Evolutionary conservation across 2,329 filamentous ascomycete species (phyloP), one percentile per base, ranked within the genome.

Genomic region (Colletotrichum somersetense): DNA sequence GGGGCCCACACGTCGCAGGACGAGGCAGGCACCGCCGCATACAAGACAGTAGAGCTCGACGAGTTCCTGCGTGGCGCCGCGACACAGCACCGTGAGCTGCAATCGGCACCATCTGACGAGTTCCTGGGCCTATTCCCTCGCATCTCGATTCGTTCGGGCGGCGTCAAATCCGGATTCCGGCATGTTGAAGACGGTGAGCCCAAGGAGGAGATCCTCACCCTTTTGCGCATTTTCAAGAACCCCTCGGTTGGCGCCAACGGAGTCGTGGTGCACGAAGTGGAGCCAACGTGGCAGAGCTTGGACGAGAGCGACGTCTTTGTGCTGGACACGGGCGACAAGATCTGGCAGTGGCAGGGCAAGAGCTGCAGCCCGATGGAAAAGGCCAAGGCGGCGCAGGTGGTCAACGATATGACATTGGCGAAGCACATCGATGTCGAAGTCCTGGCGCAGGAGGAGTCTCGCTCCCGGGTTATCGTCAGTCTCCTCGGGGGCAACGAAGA

Each of bases 41-140:
- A 93, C 82, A 93, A 92, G 83, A 91, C 91, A 0, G 90, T 92
- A 33, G 91, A 92, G 79, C 83, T 93, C 20, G 91, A 92, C 75
- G 90, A 92, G 79, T 92, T 91, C 76, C 79, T 93, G 62, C 82
- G 85, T 52, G 90, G 91, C 2, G 81, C 84, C 0, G 91, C 91
- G 0, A 89, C 85, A 2, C 91, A 92, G 81, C 87, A 92, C 77
- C 88, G 91, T 56, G 91, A 93, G 80, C 81, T 90, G 1, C 90
- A 92, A 80, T 79, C 82, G 7, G 82, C 85, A 42, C 88, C 88
- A 1, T 91, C 89, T 2, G 85, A 88, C 26, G 88, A 86, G 61
- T 92, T 93, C 75, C 76, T 91, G 23, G 81, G 83, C 2, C 80
- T 92, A 2, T 92, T 92, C 80, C 88, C 88, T 3, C 84, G 86